Evolutionary conservation across 306 rosid species (phyloP).

Genomic region (Malus domestica): ASM211411v1 NC_041792.1:3232501-3233000

Average conservation of each 20-base stretch:
- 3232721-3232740: too few species aligned
- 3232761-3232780: too few species aligned
- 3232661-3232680: too few species aligned
- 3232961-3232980: conserved; percentile 87
- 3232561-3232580: background rate
- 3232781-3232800: background rate
- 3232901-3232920: conserved; percentile 88
- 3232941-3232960: conserved; percentile 91
- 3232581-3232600: too few species aligned
- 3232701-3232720: too few species aligned
- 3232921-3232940: conserved; percentile 93
- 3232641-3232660: background rate
- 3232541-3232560: background rate
- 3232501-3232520: conserved; percentile 10
- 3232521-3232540: background rate
- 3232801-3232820: background rate
- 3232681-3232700: too few species aligned
- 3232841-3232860: conserved; percentile 77
- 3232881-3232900: conserved; percentile 60
- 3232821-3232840: conserved; percentile 21
- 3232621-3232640: too few species aligned
- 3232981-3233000: conserved; percentile 56
- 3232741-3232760: too few species aligned
- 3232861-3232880: conserved; percentile 69
- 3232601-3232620: too few species aligned